Evolutionary conservation across 2,329 filamentous ascomycete species (phyloP).

Genomic region (Colletotrichum sp.): DNA sequence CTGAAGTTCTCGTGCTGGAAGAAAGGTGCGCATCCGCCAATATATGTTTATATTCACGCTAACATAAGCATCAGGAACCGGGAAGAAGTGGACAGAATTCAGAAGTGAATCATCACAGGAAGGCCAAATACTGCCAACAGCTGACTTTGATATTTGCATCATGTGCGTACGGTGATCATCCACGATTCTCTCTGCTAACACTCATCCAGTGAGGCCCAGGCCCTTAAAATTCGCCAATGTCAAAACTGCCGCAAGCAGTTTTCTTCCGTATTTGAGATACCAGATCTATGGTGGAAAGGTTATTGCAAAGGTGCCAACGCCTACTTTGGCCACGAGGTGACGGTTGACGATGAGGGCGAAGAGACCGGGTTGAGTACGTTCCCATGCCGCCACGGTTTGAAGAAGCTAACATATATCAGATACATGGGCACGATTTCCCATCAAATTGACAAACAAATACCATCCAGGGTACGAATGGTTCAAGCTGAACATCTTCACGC

Average conservation of each 20-base stretch:
- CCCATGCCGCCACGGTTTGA: background rate
- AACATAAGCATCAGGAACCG: background rate
- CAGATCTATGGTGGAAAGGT: conserved; percentile 39
- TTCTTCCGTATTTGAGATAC: conserved; percentile 29
- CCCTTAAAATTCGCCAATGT: conserved; percentile 33
- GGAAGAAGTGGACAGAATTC: background rate
- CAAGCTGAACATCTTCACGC: conserved; percentile 37
- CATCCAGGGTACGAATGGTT: conserved; percentile 34
- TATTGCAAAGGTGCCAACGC: conserved; percentile 40
- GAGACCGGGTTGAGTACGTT: conserved; percentile 25
- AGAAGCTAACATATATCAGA: conserved; percentile 22
- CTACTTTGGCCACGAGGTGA: conserved; percentile 39
- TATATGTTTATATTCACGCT: background rate
- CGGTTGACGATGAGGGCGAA: conserved; percentile 9
- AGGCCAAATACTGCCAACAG: background rate
- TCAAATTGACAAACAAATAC: conserved; percentile 26
- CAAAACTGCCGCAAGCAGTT: conserved; percentile 28
- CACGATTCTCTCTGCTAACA: background rate
- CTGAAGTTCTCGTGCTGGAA: conserved; percentile 1
- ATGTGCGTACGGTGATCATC: background rate
- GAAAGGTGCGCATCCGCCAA: background rate
- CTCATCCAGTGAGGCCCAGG: conserved; percentile 31
- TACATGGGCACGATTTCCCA: conserved; percentile 36
- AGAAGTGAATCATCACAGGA: background rate
- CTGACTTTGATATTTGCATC: conserved; percentile 8